Evolutionary conservation across 345 rosid species (phyloP), one percentile per base, ranked within the genome.

Genomic region (Syzygium aqueum): DNA sequence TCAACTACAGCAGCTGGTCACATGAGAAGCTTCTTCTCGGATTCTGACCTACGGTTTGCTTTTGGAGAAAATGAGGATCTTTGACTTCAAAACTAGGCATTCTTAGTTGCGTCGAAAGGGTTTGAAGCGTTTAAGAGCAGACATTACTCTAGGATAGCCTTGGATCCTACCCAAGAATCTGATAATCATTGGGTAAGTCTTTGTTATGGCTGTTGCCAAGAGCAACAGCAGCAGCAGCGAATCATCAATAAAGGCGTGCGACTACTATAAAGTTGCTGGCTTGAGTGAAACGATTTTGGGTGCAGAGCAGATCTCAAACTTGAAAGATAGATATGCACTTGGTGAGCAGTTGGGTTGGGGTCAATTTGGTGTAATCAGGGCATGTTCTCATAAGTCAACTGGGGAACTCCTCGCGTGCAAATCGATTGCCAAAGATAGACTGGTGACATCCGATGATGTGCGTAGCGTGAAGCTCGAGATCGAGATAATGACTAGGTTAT

Each of bases 301-400:
- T 53, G 90, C 94, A 22, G 87, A 87, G 51, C 90, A 89, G 92
- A 90, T 80, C 85, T 92, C 93, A 23, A 90, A 89, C 54, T 89
- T 94, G 92, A 93, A 89, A 59, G 97, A 94, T 78, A 87, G 90
- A 53, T 93, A 91, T 61, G 80, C 85, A 53, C 93, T 93, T 50
- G 94, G 95, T 43, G 92, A 92, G 84, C 93, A 93, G 78, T 86
- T 94, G 90, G 97, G 95, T n/a, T 93, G 93, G 95, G 95, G 97
- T 59, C 95, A 93, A 87, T 94, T 94, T 86, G 95, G 97, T 87
- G 93, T 94, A 54, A 93, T 94, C 82, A 91, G 95, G 88, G 90
- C 86, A 50, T 94, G 97, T 89, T 91, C 95, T 22, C 94, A 94
- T 88, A 93, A 92, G 90, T 63, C 90, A 13, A 92, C 94, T 10